Base-by-base conservation (phyloP, 1,139 yeast species). In the Hansenula sp. region DNA sequence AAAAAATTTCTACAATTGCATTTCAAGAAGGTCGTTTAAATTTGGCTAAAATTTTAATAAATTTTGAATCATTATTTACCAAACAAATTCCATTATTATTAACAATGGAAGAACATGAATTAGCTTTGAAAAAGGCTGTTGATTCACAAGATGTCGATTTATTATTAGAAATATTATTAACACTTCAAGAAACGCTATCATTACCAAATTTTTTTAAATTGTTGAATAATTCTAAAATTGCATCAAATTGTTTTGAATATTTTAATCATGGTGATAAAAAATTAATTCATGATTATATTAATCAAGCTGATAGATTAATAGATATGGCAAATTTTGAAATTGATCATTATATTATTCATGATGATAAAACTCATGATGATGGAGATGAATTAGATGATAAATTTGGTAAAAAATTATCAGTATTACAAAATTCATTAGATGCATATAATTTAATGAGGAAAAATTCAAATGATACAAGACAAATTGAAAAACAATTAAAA, bases 11-110 rank as follows among this genome's bases (percentile, higher is more conserved):
- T 0, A 69, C 72, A 16, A 70, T 77, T 21, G 96, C 97, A 1
- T 79, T 75, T 53, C 82, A 83, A 49, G 97, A 92, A 60, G 98
- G 98, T 2, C 69, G 97, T 28, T 61, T 73, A 6, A 69, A 71
- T 22, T 64, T 92, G 22, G 83, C 96, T 27, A 77, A 82, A 42
- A 65, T 74, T 36, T 60, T 90, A 22, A 71, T 86, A 4, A 74
- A 80, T 40, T 64, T 80, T 43, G 97, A 92, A 56, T 82, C 86
- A 1, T 69, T 81, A 6, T 73, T 84, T 0, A 68, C 69, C 3
- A 72, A 75, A 41, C 85, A 84, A 48, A 74, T 89, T 0, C 75
- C 79, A 13, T 69, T 83, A 43, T 69, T 87, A 33, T 60, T 89
- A 30, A 77, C 75, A 25, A 79, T 86, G 69, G 87, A 84, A 36